Evolutionary conservation across 1,284 basidiomycete species (phyloP), one percentile per base, ranked within the genome.

Genomic region (Puccinia hordei): DNA sequence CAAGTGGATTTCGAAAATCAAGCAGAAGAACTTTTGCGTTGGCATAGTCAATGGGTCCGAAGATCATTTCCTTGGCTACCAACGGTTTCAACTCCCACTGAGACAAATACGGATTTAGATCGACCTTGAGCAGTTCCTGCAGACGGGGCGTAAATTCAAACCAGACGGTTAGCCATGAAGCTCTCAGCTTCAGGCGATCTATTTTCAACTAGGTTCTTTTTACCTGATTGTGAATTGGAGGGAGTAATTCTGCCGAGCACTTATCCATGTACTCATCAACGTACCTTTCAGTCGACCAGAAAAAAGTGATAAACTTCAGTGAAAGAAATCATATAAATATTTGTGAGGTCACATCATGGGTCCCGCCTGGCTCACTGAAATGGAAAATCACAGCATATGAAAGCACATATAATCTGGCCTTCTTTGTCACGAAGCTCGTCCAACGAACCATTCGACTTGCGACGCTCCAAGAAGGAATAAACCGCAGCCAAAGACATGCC

Each of bases 351-450:
- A 59, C 57, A 27, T 59, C n/a, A n/a, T n/a, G n/a, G n/a, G n/a
- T n/a, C n/a, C n/a, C n/a, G n/a, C n/a, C 57, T 9, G n/a, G 83
- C 74, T 68, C 83, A 83, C 66, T 83, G 83, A 75, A 82, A 83
- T 38, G 83, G n/a, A 24, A 82, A 44, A 76, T 83, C 83, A 55
- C 83, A 83, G 63, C 82, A 82, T 57, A 83, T 74, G 51, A 83
- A 83, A 27, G 81, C 82, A 13, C 79, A 81, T n/a, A n/a, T 44
- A 55, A 83, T 65, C 6, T 81, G 76, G 0, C 81, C 83, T 19
- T 82, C 81, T 38, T 80, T 66, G 51, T 81, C 75, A 0, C 82
- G 80, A 10, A 83, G 78, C 27, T 49, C 1, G 15, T 59, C 22
- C n/a, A 83, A 73, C 5, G 75, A 81, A 0, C 82, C 81, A 4